Evolutionary conservation across 306 rosid species (phyloP).

Genomic region (Trifolium fragiferum): DNA sequence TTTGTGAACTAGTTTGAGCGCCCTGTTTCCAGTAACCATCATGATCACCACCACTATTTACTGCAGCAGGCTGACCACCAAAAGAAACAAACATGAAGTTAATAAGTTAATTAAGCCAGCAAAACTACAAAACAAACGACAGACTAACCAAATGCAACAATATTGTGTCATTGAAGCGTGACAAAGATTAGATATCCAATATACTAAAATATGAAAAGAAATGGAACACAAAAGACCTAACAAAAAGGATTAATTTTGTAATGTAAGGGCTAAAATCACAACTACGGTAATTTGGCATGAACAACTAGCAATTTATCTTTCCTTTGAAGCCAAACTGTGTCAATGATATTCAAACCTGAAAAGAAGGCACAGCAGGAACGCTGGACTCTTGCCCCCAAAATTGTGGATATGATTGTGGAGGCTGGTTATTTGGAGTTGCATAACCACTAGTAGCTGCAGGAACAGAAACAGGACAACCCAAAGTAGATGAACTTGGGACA

Average conservation of each 20-base stretch:
- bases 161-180: slow-evolving; percentile 29
- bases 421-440: slow-evolving; percentile 63
- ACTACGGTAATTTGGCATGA: slow-evolving; percentile 11
- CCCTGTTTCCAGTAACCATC: slow-evolving; percentile 93
- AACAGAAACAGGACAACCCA: slow-evolving; percentile 65
- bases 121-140: slow-evolving; percentile 39
- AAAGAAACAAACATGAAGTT: slow-evolving; percentile 47
- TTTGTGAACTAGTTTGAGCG: slow-evolving; percentile 68
- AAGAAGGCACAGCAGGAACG: slow-evolving; percentile 66
- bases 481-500: slow-evolving; percentile 62
- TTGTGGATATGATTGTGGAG: slow-evolving; percentile 63
- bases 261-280: slow-evolving; percentile 28
- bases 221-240: slow-evolving; percentile 10
- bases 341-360: slow-evolving; percentile 80
- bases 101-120: slow-evolving; percentile 40
- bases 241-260: neutral
- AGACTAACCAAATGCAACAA: slow-evolving; percentile 38
- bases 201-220: slow-evolving; percentile 35
- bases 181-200: slow-evolving; percentile 35
- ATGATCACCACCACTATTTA: slow-evolving; percentile 73
- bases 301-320: slow-evolving; percentile 16
- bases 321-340: slow-evolving; percentile 35
- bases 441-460: slow-evolving; percentile 65
- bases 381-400: slow-evolving; percentile 84
- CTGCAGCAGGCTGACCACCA: slow-evolving; percentile 83